Evolutionary conservation across 371 early-diverging fungal genomes (phyloP).

Genomic region (Zychaea mexicana): DNA sequence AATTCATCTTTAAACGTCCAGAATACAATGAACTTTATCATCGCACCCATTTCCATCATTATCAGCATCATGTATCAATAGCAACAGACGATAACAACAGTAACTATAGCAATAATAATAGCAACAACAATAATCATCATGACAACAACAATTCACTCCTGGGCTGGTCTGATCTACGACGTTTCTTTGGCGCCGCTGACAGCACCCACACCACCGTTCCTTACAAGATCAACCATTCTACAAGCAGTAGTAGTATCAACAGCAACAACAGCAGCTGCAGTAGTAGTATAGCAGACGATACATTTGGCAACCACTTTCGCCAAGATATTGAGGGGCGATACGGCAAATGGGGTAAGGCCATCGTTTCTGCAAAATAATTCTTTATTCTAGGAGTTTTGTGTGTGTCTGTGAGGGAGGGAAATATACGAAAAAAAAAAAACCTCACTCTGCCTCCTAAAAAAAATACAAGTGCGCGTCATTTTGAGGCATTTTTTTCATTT

Average conservation of each 20-base stretch:
- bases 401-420: too few relatives aligned
- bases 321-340: slow-evolving; percentile 32
- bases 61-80: not conserved
- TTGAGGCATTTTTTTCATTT: slow-evolving; percentile 21
- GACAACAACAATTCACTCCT: slow-evolving; percentile 16
- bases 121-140: too few relatives aligned
- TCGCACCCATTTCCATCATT: slow-evolving; percentile 39
- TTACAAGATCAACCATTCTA: not conserved
- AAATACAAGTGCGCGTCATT: slow-evolving; percentile 12
- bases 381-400: slow-evolving; percentile 4
- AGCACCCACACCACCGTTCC: not conserved
- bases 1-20: slow-evolving; percentile 44
- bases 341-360: slow-evolving; percentile 32
- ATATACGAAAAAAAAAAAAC: not conserved
- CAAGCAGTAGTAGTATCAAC: not conserved
- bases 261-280: not conserved
- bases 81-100: too few relatives aligned
- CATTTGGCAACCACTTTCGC: slow-evolving; percentile 31
- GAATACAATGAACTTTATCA: slow-evolving; percentile 42
- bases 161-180: slow-evolving; percentile 28
- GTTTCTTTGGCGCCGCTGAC: slow-evolving; percentile 20
- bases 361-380: not conserved
- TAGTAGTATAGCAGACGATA: not conserved
- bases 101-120: too few relatives aligned
- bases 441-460: not conserved